phyloP scores from a whole-genome alignment of 169 alveolate species.

The Eimeria necatrix region DNA sequence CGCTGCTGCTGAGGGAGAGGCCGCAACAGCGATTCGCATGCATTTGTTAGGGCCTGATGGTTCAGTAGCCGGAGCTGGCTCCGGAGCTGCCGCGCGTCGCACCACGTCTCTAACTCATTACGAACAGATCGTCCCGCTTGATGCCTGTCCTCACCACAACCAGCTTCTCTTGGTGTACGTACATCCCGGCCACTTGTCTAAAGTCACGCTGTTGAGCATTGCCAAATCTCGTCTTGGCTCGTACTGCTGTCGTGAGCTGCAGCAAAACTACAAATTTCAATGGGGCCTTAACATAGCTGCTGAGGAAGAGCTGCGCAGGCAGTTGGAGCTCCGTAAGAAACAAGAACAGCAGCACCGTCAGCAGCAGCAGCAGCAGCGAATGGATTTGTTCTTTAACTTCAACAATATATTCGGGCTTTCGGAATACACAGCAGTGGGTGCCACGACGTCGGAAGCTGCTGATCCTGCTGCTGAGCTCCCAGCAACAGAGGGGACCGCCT shows the following conservation, averaged over 20 bases:
- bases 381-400: constrained; percentile 37
- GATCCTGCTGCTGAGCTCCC: neutral
- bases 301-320: constrained; percentile 32
- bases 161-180: constrained; percentile 79
- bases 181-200: constrained; percentile 66
- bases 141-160: constrained; percentile 52
- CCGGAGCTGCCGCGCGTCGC: constrained; percentile 12
- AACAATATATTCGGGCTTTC: constrained; percentile 40
- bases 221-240: constrained; percentile 68
- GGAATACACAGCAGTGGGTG: neutral
- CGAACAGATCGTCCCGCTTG: constrained; percentile 55
- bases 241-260: constrained; percentile 55
- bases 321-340: constrained; percentile 9
- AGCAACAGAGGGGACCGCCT: neutral
- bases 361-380: constrained; percentile 34
- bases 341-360: constrained; percentile 34
- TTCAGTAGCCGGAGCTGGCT: neutral
- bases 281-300: constrained; percentile 42
- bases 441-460: neutral
- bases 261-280: constrained; percentile 26
- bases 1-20: constrained; percentile 72
- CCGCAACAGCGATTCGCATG: constrained; percentile 31
- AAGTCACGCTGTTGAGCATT: constrained; percentile 34
- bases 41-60: constrained; percentile 11
- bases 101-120: neutral